Base-by-base conservation (phyloP, 1,284 basidiomycete species). In the Sphaerobolus stellatus region DNA sequence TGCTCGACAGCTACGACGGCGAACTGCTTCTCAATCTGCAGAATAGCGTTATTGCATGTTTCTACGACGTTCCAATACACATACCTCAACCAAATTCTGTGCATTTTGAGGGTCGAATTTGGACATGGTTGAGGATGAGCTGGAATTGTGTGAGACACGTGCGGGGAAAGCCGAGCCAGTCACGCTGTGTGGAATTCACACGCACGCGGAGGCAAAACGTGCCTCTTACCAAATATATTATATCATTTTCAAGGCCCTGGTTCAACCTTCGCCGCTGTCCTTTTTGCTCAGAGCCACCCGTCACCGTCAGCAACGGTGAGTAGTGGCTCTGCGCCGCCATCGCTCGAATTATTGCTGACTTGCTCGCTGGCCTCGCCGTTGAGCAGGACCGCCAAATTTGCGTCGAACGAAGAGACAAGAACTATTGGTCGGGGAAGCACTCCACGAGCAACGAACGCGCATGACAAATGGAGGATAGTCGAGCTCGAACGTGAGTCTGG, bases 1-100 rank as follows among this genome's bases (percentile, higher is more conserved):
- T 97, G 93, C 69, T 97, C 94, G 57, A 98, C 94, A 31, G 94
- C 94, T 73, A 90, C 94, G 52, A 99, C 96, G 25, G 96, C 96
- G 67, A 96, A 97, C 89, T 98, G 94, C 82, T 94, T 95, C 77
- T 99, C 96, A 62, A 99, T 96, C 88, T 94, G 71, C 43, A 54
- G 14, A 30, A 40, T 14, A 28, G 47, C 44, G n/a, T 50, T 61
- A 50, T 57, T 52, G 38, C 58, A 49, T 51, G 56, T 48, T 49
- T 31, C 53, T 58, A 46, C 33, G 31, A 33, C 11, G 25, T 49
- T 5, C 31, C 48, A 30, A 48, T 38, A 34, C 43, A 67, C 79
- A 59, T 67, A 91, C 89, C 80, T 95, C 94, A 59, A 85, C 76
- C 64, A 88, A 77, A 76, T 98, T 98, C 71, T 93, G 90, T 11